phyloP scores from a whole-genome alignment of 2,329 filamentous ascomycete genomes.

The Penicillium sp. region DNA sequence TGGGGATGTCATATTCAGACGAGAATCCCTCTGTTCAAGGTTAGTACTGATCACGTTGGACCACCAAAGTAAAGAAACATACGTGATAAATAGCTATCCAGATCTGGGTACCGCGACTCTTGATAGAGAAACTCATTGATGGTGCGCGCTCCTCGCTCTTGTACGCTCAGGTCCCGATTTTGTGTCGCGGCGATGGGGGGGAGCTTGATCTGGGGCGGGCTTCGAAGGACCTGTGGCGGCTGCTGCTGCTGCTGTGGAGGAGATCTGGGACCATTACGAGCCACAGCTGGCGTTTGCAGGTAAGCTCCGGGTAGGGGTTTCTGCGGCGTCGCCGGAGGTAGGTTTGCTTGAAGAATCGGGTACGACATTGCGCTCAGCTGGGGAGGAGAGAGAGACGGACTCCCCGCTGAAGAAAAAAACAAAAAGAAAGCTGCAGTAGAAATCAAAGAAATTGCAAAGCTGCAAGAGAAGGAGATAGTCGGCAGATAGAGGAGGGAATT shows the following conservation, averaged over 20 bases:
- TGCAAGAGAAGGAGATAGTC: neutral
- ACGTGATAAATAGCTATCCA: conserved; percentile 89
- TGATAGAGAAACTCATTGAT: conserved; percentile 76
- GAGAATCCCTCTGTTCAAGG: conserved; percentile 71
- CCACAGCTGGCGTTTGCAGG: conserved; percentile 42
- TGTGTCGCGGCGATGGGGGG: conserved; percentile 44
- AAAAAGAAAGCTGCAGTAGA: conserved; percentile 5
- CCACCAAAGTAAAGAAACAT: conserved; percentile 44
- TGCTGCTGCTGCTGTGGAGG: conserved; percentile 20
- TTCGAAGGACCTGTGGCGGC: neutral
- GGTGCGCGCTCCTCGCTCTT: conserved; percentile 77
- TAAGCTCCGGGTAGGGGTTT: conserved; percentile 44
- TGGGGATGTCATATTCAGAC: conserved; percentile 83
- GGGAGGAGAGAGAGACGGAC: conserved; percentile 16
- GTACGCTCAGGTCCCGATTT: conserved; percentile 60
- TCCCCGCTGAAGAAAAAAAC: conserved; percentile 11
- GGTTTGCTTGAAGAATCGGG: conserved; percentile 34
- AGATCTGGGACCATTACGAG: conserved; percentile 20
- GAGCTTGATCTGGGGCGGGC: conserved; percentile 30
- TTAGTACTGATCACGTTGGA: neutral
- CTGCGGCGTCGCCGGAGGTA: conserved; percentile 35
- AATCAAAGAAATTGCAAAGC: neutral
- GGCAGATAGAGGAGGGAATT: neutral
- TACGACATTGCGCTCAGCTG: conserved; percentile 41
- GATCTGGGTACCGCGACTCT: conserved; percentile 80